Conservation (phyloP, 2,329 filamentous ascomycete species). For the Xylaria sp. region DNA sequence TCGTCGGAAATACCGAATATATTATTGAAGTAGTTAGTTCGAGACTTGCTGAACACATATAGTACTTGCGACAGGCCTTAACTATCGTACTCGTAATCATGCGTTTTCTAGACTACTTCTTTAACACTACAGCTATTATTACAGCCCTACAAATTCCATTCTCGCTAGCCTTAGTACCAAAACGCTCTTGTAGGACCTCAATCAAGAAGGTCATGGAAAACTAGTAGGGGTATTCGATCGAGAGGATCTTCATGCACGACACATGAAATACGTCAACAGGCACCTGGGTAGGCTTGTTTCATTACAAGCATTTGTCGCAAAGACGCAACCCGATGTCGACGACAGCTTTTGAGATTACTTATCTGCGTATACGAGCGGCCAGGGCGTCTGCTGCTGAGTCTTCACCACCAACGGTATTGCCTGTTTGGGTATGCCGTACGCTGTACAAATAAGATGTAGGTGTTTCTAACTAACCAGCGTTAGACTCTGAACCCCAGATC, state of each 20-base stretch:
- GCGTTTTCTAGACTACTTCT: not conserved
- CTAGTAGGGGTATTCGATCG: not conserved
- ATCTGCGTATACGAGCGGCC: not conserved
- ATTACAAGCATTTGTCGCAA: not conserved
- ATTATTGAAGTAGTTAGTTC: not conserved
- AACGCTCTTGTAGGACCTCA: not conserved
- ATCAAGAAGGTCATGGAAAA: not conserved
- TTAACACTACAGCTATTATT: not conserved
- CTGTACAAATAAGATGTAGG: not conserved
- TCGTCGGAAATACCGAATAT: conserved; percentile 17
- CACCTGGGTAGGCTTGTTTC: not conserved
- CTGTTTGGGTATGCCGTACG: not conserved
- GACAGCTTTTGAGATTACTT: not conserved
- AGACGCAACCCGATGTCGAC: not conserved
- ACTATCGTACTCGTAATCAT: not conserved
- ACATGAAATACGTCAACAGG: not conserved
- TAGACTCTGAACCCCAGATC: not conserved
- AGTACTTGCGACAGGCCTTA: not conserved
- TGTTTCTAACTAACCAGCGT: too few species aligned
- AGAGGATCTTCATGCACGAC: not conserved
- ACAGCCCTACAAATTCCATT: not conserved
- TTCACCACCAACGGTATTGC: not conserved
- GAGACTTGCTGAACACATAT: not conserved
- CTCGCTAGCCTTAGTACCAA: not conserved
- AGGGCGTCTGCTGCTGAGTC: not conserved